Base-by-base conservation (phyloP, 1,139 yeast species). In the Saccharomycopsis crataegensis region DNA sequence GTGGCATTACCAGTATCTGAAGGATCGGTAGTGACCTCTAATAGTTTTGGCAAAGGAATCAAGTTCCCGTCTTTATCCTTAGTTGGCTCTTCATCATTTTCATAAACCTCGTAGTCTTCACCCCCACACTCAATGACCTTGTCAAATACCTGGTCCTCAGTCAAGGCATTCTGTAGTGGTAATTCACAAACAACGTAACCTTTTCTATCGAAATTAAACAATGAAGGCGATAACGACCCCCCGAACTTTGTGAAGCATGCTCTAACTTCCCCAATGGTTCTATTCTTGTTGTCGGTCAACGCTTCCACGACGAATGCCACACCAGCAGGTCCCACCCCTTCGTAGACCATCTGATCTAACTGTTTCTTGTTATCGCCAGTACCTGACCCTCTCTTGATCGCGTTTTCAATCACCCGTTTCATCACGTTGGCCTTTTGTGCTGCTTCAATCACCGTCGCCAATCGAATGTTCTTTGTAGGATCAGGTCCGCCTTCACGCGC, bases 281-380 rank as follows among this genome's bases (percentile, higher is more conserved):
- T 73, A 55, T 86, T 83, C 67, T 86, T 88, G 68, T 89, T 93
- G 67, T 91, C 97, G 0, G 98, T 91, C 52, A 82, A 73, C 0
- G 96, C 91, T 63, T 88, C 96, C 8, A 90, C 79, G 5, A 93
- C 78, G 52, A 90, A 74, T 0, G 96, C 89, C 3, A 87, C 88
- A 0, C 96, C 96, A 1, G 91, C 95, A 0, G 97, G 96, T 0
- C 94, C 97, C 68, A 90, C 74, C 31, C 93, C 96, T 66, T 93
- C 99, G 68, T 91, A 93, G n/a, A 79, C 60, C 44, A 69, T 69
- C 14, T 64, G 64, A 16, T 73, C 61, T 65, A 77, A 60, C 65
- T 78, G 69, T 59, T 66, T 60, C 54, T 66, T 67, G 1, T 66
- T 64, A 33, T 75, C 69, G 4, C 73, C 73, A 56, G 74, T 74